phyloP scores from a whole-genome alignment of 139 green algal species.

The Chlorella sp. region DNA sequence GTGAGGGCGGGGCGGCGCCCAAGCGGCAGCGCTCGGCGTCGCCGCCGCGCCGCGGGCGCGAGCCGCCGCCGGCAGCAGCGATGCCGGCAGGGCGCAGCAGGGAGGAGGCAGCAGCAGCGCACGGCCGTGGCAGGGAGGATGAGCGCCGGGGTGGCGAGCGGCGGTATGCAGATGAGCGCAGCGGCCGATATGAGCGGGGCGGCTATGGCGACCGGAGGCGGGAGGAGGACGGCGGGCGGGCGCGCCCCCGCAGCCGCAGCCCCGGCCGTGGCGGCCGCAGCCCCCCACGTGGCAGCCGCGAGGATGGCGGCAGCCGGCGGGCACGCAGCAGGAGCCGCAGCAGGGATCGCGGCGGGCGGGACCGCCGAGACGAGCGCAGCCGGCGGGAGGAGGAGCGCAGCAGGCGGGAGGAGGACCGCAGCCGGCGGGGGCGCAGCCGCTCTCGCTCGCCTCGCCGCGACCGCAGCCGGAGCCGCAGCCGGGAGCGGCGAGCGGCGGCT shows the following conservation, averaged over 20 bases:
- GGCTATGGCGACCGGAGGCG: no score
- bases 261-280: no score
- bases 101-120: background rate
- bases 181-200: no score
- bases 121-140: no score
- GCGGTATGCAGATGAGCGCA: no score
- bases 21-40: constrained; percentile 28
- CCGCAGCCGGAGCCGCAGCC: background rate
- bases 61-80: background rate
- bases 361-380: background rate
- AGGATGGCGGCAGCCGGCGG: no score
- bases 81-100: background rate
- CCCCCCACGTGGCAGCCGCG: no score
- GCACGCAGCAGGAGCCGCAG: no score
- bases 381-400: background rate
- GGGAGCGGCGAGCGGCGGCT: background rate
- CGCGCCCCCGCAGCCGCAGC: no score
- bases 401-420: no score
- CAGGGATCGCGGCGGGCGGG: background rate
- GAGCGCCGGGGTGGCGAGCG: no score
- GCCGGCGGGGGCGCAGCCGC: background rate
- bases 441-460: background rate
- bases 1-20: background rate
- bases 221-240: no score
- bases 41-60: background rate